Evolutionary conservation across 805 yeast genomes (phyloP), one percentile per base, ranked within the genome.

Genomic region (Phaffomyces thermotolerans): DNA sequence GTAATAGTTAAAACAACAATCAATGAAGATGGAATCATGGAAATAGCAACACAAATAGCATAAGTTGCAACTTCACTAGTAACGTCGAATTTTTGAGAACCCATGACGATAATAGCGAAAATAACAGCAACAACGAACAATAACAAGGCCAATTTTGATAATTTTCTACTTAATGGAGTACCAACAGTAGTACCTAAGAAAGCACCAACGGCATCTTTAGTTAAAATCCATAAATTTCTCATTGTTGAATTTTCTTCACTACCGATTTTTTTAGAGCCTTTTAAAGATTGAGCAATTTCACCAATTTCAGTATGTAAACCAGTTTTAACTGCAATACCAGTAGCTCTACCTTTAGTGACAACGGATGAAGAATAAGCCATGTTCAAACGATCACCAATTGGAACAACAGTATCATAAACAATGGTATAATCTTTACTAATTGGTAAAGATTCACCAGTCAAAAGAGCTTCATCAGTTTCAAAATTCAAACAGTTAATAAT

Each of bases 51-150:
- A 66, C 95, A 87, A 56, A 88, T 81, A 23, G 96, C 95, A 58
- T 87, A 87, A 39, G 87, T 79, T 13, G 95, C 95, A 32, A 87
- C 93, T 52, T 86, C 88, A 44, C 72, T 76, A 51, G 77, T 79
- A n/a, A 87, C 95, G 12, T 67, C 56, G 62, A 86, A 79, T 47
- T 74, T 74, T 63, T 87, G 95, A 9, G 93, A 78, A 2, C 81
- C 95, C 95, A 87, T 83, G 4, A 85, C 95, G 17, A 88, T 78
- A 45, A 88, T 79, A 2, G 95, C 95, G 57, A 86, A 81, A 1
- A 88, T 52, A n/a, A 87, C 93, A 6, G 96, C 95, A 38, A 87
- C 66, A 53, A 71, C 70, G 52, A 87, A 86, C 38, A 88, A 68
- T 36, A 75, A 60, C 40, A 86, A 75, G 4, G 96, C 95, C 42